These are phyloP conservation scores for Recurvomyces mirabilis DNA, from an alignment of 495 filamentous ascomycete genomes.

Conservation along the genomic window DNA sequence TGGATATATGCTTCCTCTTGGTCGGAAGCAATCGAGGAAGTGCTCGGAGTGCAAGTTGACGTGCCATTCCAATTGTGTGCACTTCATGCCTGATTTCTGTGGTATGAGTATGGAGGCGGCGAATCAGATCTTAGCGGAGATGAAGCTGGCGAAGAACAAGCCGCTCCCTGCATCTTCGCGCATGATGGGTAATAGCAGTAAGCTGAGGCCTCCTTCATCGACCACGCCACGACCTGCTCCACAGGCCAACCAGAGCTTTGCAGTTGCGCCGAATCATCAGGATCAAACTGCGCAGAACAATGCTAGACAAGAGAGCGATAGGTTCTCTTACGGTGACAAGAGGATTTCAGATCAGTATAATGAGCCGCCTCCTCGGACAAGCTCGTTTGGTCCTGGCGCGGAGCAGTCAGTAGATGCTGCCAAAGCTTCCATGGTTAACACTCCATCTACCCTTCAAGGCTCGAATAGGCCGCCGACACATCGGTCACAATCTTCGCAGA, in stretches of 20 bases:
- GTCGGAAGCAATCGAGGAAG: slow-evolving; percentile 84
- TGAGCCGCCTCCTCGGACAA: slow-evolving; percentile 29
- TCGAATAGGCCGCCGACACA: slow-evolving; percentile 28
- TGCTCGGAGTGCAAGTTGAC: slow-evolving; percentile 92
- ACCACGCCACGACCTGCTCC: neutral
- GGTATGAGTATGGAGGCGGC: slow-evolving; percentile 98
- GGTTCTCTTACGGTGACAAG: slow-evolving; percentile 40
- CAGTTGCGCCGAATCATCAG: slow-evolving; percentile 23
- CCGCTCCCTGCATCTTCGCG: slow-evolving; percentile 31
- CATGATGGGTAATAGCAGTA: slow-evolving; percentile 24
- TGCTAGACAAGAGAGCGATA: slow-evolving; percentile 29
- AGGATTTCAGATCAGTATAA: slow-evolving; percentile 24
- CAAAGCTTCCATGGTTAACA: slow-evolving; percentile 32
- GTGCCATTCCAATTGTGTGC: slow-evolving; percentile 79
- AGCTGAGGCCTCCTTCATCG: slow-evolving; percentile 25
- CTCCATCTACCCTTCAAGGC: too few species aligned
- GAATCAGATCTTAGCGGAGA: slow-evolving; percentile 75
- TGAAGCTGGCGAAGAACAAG: slow-evolving; percentile 39
- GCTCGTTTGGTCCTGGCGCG: slow-evolving; percentile 31
- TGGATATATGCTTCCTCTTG: slow-evolving; percentile 93
- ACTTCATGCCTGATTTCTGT: slow-evolving; percentile 97
- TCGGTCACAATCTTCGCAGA: slow-evolving; percentile 36
- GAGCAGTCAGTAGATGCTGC: slow-evolving; percentile 38
- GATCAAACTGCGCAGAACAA: slow-evolving; percentile 29
- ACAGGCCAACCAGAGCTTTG: slow-evolving; percentile 27